phyloP scores from a whole-genome alignment of 345 rosid genomes.

The Dovyalis caffra region DNA sequence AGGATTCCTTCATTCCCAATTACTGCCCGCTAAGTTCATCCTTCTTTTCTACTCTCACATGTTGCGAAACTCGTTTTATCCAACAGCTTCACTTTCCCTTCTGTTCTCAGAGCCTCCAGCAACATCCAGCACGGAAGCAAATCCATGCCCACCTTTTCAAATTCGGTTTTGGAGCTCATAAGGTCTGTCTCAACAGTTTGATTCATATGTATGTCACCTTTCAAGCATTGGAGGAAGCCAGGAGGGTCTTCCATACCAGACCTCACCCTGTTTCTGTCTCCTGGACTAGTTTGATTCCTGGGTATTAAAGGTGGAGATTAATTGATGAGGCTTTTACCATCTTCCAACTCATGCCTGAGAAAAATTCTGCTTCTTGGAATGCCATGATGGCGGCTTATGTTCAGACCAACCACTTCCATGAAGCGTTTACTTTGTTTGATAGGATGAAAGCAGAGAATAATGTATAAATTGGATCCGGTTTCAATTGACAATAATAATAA shows the following conservation, averaged over 20 bases:
- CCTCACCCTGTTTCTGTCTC: constrained; percentile 28
- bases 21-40: constrained; percentile 21
- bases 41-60: constrained; percentile 28
- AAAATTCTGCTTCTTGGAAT: constrained; percentile 47
- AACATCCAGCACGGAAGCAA: constrained; percentile 32
- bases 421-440: constrained; percentile 49
- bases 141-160: constrained; percentile 46
- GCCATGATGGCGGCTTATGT: constrained; percentile 47
- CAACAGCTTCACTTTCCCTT: constrained; percentile 42
- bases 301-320: constrained; percentile 42
- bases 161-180: constrained; percentile 37
- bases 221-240: constrained; percentile 33
- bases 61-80: constrained; percentile 31
- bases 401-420: constrained; percentile 39
- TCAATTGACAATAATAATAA: too few relatives aligned
- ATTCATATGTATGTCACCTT: constrained; percentile 44
- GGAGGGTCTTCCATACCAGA: constrained; percentile 35
- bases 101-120: constrained; percentile 36
- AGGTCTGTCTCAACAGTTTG: constrained; percentile 34
- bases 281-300: constrained; percentile 47
- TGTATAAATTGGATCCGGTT: too few relatives aligned
- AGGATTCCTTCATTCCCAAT: constrained; percentile 22
- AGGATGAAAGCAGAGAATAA: constrained; percentile 40
- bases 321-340: constrained; percentile 39
- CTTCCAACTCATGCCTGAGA: constrained; percentile 42